Conservation (phyloP, 306 rosid species). For the Trifolium subterraneum region DNA sequence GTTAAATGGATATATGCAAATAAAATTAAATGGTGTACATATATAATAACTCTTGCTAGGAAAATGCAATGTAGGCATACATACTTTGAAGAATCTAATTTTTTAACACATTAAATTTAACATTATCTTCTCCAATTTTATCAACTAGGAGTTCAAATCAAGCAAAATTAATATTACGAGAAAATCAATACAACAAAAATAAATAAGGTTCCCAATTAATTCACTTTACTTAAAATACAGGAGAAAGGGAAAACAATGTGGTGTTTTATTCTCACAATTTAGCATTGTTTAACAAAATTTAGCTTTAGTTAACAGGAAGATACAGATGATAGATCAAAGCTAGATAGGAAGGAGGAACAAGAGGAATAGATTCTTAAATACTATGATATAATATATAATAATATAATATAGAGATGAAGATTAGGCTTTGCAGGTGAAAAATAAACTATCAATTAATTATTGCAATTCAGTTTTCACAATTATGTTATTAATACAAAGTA, state of each 20-base stretch:
- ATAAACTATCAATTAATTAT: background rate
- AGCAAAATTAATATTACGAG: background rate
- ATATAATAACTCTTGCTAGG: background rate
- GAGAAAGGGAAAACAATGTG: conserved; percentile 23
- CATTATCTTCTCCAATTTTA: background rate
- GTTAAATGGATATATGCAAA: no score
- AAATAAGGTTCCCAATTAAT: conserved; percentile 6
- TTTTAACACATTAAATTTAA: background rate
- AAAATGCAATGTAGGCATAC: background rate
- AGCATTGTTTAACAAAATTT: conserved; percentile 18
- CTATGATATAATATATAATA: background rate
- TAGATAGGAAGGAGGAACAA: conserved; percentile 12
- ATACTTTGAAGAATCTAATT: background rate
- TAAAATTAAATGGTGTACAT: no score
- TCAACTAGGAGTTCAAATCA: background rate
- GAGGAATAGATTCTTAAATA: conserved; percentile 35
- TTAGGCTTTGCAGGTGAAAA: background rate
- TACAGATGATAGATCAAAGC: conserved; percentile 31
- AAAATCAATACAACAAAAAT: background rate
- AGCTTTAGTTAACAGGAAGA: conserved; percentile 1
- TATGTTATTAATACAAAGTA: background rate
- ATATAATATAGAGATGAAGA: background rate
- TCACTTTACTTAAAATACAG: conserved; percentile 1
- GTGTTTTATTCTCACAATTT: conserved; percentile 37
- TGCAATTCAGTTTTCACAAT: background rate